A percentile compares a stretch with the other conserved stretches of the same genome.
Conservation (phyloP, 306 rosid genomes). For the Astragalus membranaceus region DNA sequence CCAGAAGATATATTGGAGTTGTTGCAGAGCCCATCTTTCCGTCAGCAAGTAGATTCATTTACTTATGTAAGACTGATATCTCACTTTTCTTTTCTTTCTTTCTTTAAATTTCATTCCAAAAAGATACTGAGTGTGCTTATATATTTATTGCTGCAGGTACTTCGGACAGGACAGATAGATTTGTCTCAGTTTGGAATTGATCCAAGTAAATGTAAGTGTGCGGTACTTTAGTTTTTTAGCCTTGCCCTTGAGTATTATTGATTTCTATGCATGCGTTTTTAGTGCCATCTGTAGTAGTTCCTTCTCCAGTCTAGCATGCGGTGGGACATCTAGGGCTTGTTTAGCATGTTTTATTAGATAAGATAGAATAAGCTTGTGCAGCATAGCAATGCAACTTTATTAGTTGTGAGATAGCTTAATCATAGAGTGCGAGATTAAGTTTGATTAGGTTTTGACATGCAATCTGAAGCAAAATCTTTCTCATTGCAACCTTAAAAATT, state of each 20-base stretch:
- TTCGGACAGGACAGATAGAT: slow-evolving; percentile 91
- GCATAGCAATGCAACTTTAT: background rate
- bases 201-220: slow-evolving; percentile 86
- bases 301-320: background rate
- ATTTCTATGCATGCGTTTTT: background rate
- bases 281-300: background rate
- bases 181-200: slow-evolving; percentile 90
- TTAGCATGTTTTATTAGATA: background rate
- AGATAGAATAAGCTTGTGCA: background rate
- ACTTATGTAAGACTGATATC: slow-evolving; percentile 55
- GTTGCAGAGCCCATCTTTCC: slow-evolving; percentile 92
- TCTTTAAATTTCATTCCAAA: background rate
- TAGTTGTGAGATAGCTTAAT: background rate
- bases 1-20: slow-evolving; percentile 79
- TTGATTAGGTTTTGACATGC: background rate
- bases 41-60: slow-evolving; percentile 93
- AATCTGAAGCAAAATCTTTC: background rate
- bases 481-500: too few relatives aligned
- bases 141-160: slow-evolving; percentile 45
- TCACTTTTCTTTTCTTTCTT: background rate
- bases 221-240: slow-evolving; percentile 3
- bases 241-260: background rate
- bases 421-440: background rate
- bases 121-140: background rate
- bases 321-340: background rate